Base-by-base conservation (phyloP, 352 stramenopile species). In the Lagenidium giganteum region DNA sequence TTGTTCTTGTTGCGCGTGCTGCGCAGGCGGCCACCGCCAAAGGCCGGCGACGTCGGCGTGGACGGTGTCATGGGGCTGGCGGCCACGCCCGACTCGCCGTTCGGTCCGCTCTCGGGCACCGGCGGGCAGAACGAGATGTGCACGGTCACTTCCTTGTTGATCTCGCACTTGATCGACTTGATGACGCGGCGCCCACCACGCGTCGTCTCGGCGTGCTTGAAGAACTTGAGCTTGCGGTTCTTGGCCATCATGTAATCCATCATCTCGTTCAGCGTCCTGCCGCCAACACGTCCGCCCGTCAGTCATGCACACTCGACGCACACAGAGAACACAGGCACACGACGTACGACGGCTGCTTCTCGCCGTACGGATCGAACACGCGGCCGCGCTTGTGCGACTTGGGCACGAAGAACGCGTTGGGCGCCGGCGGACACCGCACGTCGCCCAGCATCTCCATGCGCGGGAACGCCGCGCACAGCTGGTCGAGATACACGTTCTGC, bases 211-310 rank as follows among this genome's bases (percentile, higher is more conserved):
- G 74, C 69, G 32, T 91, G 81, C 54, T 93, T 93, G 54, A 86
- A 91, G 42, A 93, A 93, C 61, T 91, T 91, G 61, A 89, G 75
- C 43, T 89, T 90, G 46, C 78, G 77, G 47, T 90, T 93, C 47
- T 87, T 88, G 42, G 70, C 73, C 73, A 90, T 90, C 68, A 93
- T 83, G 48, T 73, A 93, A 52, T 93, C 81, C 81, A 93, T 91
- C 81, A 93, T 93, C 43, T 93, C 78, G 36, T 87, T 88, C 31
- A 93, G 63, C 17, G 75, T 91, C 23, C 68, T 80, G 33, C 13
- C 2, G 6, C 20, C 14, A n/a, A 34, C n/a, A n/a, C n/a, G n/a
- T n/a, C 32, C n/a, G 14, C 9, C 9, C 17, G 9, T 11, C 9
- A 44, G 8, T 33, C 11, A 44, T 16, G 37, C 1, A 44, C 37